These are phyloP conservation scores for Wickerhamomyces canadensis DNA, from an alignment of 805 yeast species.

Conservation along the genomic window DNA sequence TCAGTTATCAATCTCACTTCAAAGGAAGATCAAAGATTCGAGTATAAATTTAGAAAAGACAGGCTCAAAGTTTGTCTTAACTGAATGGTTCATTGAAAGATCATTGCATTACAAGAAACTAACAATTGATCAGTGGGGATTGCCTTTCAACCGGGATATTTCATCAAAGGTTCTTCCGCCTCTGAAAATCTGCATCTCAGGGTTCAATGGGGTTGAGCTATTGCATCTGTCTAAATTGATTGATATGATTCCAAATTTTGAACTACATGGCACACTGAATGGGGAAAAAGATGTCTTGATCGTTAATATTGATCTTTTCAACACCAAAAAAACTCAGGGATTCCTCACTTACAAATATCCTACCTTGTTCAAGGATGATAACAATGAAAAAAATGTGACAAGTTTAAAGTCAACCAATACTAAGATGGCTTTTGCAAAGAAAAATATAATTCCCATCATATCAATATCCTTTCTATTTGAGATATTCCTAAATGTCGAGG, in stretches of 20 bases:
- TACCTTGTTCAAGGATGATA: slow-evolving; percentile 14
- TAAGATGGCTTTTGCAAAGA: slow-evolving; percentile 53
- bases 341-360: slow-evolving; percentile 33
- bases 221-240: slow-evolving; percentile 66
- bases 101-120: slow-evolving; percentile 51
- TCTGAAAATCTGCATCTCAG: slow-evolving; percentile 47
- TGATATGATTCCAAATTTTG: slow-evolving; percentile 41
- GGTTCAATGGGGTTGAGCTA: slow-evolving; percentile 73
- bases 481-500: slow-evolving; percentile 30
- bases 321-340: slow-evolving; percentile 31
- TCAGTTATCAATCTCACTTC: neutral
- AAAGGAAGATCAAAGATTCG: neutral
- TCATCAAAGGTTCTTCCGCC: slow-evolving; percentile 3
- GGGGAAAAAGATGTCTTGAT: slow-evolving; percentile 51
- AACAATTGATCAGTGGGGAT: slow-evolving; percentile 58
- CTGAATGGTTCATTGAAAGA: slow-evolving; percentile 82
- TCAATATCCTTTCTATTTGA: slow-evolving; percentile 53
- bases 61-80: slow-evolving; percentile 33
- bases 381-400: slow-evolving; percentile 21
- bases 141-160: slow-evolving; percentile 32
- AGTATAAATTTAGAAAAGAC: neutral
- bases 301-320: slow-evolving; percentile 43
- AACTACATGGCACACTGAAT: slow-evolving; percentile 42
- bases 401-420: slow-evolving; percentile 41
- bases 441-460: slow-evolving; percentile 54